Evolutionary conservation across 495 filamentous ascomycete species (phyloP).

Genomic region (Tuber indicum): DNA sequence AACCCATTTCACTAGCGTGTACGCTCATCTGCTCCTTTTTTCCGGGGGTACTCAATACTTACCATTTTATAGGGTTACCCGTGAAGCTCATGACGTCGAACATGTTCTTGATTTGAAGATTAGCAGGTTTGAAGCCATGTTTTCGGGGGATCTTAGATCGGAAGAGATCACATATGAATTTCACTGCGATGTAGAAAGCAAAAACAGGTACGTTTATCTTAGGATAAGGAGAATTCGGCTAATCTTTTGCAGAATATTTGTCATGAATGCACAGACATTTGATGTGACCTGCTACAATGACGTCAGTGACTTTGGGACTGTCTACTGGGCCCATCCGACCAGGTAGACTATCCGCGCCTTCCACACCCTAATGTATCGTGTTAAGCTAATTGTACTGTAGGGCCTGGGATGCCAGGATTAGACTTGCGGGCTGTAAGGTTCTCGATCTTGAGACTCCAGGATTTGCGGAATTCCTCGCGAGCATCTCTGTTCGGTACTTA

Average conservation of each 20-base stretch:
- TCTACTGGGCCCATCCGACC: conserved; percentile 31
- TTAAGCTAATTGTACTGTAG: conserved; percentile 15
- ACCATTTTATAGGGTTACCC: conserved; percentile 26
- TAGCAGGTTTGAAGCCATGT: conserved; percentile 30
- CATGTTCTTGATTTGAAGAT: conserved; percentile 31
- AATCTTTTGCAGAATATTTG: conserved; percentile 21
- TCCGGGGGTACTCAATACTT: conserved; percentile 2
- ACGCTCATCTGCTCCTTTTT: conserved; percentile 1
- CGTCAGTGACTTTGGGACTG: conserved; percentile 24
- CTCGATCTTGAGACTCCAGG: conserved; percentile 26
- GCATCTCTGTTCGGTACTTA: conserved; percentile 30
- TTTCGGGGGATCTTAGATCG: conserved; percentile 20
- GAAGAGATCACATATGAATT: conserved; percentile 35
- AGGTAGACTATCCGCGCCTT: conserved; percentile 12
- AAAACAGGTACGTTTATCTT: conserved; percentile 21
- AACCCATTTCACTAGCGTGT: conserved; percentile 34
- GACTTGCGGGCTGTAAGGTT: conserved; percentile 22
- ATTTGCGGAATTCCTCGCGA: conserved; percentile 28
- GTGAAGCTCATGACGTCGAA: conserved; percentile 33
- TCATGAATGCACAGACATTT: conserved; percentile 30
- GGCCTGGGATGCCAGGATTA: conserved; percentile 34
- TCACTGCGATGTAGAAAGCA: conserved; percentile 31
- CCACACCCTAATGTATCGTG: no score
- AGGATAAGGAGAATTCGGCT: neutral
- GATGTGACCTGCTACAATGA: conserved; percentile 31